Evolutionary conservation across 2,329 filamentous ascomycete species (phyloP), one percentile per base, ranked within the genome.

Genomic region (Colletotrichum sp.): DNA sequence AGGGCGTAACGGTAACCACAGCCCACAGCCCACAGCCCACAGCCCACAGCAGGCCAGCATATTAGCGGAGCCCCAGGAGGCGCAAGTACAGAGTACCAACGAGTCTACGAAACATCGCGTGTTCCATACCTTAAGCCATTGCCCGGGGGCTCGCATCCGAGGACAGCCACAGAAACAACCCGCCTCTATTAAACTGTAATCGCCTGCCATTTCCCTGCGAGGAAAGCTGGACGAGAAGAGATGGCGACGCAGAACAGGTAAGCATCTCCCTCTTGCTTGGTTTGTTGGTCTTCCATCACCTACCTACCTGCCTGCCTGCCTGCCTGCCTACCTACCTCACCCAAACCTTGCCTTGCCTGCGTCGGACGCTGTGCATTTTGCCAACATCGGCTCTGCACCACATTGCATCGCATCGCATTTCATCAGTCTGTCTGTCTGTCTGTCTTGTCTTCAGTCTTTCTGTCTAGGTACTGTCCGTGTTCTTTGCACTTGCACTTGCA

Each of bases 171-270:
- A 68, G 59, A 69, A 63, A 67, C 64, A 66, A 69, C 58, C 54
- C 31, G 68, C 61, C 59, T 55, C 68, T 76, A 66, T 71, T 65
- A 73, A 73, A 73, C 68, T 66, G 68, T 71, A 71, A 61, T 47
- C 68, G 38, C 47, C 62, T 69, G 55, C 43, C 71, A 66, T 57
- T 57, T 69, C 43, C 58, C 29, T 54, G 47, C 55, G 36, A 12
- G 29, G 36, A 21, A 21, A 59, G 18, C 55, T 33, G 68, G 43
- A 59, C 51, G 62, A 66, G 51, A 59, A 78, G 80, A 77, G 33
- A 83, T 83, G 81, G 80, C 81, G 73, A 79, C 80, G 55, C 79
- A 82, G 69, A 83, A 83, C 70, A 80, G 77, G 81, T 83, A 79
- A 75, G 81, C 71, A 66, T 66, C 66, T 64, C 66, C 51, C 66